Conservation (phyloP, 2,329 filamentous ascomycete species). For the Neonectria coccinea region DNA sequence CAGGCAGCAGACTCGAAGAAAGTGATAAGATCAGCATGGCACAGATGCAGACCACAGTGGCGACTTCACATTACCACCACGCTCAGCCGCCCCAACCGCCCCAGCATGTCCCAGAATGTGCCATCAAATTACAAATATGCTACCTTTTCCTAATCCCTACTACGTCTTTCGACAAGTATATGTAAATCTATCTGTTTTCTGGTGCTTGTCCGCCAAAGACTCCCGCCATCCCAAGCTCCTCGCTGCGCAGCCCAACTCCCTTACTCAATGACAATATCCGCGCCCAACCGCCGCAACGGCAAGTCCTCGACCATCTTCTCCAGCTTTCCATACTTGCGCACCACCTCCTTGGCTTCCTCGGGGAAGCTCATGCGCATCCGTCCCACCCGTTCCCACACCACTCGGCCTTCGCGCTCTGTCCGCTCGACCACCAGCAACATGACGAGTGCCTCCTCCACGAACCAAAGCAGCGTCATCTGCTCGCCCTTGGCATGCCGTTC, state of each 20-base stretch:
- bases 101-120: neutral
- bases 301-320: slow-evolving; percentile 49
- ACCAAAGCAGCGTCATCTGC: slow-evolving; percentile 53
- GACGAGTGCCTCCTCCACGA: slow-evolving; percentile 50
- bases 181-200: slow-evolving; percentile 3
- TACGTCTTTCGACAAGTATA: slow-evolving; percentile 2
- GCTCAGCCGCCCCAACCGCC: neutral
- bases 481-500: slow-evolving; percentile 50
- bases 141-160: slow-evolving; percentile 10
- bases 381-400: slow-evolving; percentile 50
- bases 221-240: slow-evolving; percentile 4
- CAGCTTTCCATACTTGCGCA: slow-evolving; percentile 46
- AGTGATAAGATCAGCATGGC: neutral
- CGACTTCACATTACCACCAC: neutral
- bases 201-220: slow-evolving; percentile 9
- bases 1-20: neutral
- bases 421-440: slow-evolving; percentile 51
- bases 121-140: slow-evolving; percentile 19
- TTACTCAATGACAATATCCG: slow-evolving; percentile 51
- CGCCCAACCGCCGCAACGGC: slow-evolving; percentile 48
- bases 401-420: slow-evolving; percentile 30
- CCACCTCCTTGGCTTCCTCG: slow-evolving; percentile 49
- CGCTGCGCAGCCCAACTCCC: neutral
- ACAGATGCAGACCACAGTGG: neutral
- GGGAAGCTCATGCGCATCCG: slow-evolving; percentile 52